Base-by-base conservation (phyloP, 2,329 filamentous ascomycete genomes). In the Xylaria sp. region DNA sequence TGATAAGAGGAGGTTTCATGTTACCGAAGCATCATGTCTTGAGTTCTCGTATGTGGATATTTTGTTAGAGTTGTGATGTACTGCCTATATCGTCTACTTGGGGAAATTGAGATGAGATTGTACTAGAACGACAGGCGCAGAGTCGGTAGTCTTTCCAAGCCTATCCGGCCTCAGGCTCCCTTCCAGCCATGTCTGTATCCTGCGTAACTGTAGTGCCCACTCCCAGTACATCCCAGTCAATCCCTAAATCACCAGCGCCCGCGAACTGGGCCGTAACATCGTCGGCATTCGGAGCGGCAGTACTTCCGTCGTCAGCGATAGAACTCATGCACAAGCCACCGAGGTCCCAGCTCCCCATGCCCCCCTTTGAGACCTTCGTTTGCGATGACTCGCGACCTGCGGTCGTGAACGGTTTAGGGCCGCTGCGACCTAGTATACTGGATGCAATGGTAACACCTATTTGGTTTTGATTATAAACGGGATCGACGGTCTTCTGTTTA, bases 331-430 rank as follows among this genome's bases (percentile, higher is more conserved):
- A 71, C 17, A 60, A 14, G 33, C 66, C 59, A 3, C 58, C 61
- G n/a, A 67, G 50, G 12, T 67, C 64, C 70, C 70, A 72, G 56
- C 50, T 60, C 2, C 49, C 60, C 45, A 55, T 31, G 2, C 51
- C 57, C 9, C 56, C 63, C 5, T 60, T 60, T 14, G 15, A 49
- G 4, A 21, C 15, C 42, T 46, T 51, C 3, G 56, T 51, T 35
- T 61, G 40, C 19, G 42, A 57, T 7, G 46, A 35, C 17, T 40
- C 66, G 35, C 61, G 60, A n/a, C 60, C 58, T 4, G 63, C 56
- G 7, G 62, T 57, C n/a, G 49, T 38, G 52, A 69, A 69, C 6
- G 66, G 51, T 43, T 61, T 52, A 11, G 64, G 58, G 2, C 64
- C 58, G 9, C 57, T 55, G 14, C 46, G 62, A 0, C 58, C 55